Evolutionary conservation across 2,329 filamentous ascomycete genomes (phyloP).

Genomic region (Penicillium sp.): DNA sequence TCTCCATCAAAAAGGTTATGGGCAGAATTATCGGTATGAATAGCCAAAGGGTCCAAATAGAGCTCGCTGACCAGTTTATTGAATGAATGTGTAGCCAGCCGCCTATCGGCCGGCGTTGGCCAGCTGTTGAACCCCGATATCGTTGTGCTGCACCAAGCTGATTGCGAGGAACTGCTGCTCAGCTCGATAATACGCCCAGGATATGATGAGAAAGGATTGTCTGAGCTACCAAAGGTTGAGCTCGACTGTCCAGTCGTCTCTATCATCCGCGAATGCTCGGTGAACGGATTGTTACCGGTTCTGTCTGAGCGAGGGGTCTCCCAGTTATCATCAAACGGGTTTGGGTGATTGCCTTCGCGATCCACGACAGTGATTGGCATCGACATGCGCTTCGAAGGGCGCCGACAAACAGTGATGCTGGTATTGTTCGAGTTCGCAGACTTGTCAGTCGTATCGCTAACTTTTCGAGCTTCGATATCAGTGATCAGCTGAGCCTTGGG

Average conservation of each 20-base stretch:
- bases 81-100: slow-evolving; percentile 34
- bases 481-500: not conserved
- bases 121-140: slow-evolving; percentile 28
- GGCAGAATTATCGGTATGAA: slow-evolving; percentile 10
- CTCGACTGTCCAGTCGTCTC: slow-evolving; percentile 20
- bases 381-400: slow-evolving; percentile 35
- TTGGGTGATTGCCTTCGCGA: slow-evolving; percentile 16
- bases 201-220: slow-evolving; percentile 4
- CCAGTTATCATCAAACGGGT: slow-evolving; percentile 24
- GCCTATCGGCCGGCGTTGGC: slow-evolving; percentile 31
- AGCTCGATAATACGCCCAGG: slow-evolving; percentile 18
- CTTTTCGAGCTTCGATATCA: slow-evolving; percentile 30
- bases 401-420: slow-evolving; percentile 37
- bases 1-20: slow-evolving; percentile 1
- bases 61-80: slow-evolving; percentile 35
- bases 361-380: slow-evolving; percentile 29
- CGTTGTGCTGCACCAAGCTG: slow-evolving; percentile 27
- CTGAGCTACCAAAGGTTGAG: slow-evolving; percentile 22
- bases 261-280: slow-evolving; percentile 9
- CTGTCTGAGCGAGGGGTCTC: slow-evolving; percentile 18
- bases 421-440: slow-evolving; percentile 42
- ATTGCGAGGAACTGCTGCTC: slow-evolving; percentile 27
- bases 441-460: slow-evolving; percentile 37
- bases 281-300: slow-evolving; percentile 21
- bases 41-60: slow-evolving; percentile 26